Evolutionary conservation across 257 asterid species (phyloP).

Genomic region (Gentiana macrophylla): DNA sequence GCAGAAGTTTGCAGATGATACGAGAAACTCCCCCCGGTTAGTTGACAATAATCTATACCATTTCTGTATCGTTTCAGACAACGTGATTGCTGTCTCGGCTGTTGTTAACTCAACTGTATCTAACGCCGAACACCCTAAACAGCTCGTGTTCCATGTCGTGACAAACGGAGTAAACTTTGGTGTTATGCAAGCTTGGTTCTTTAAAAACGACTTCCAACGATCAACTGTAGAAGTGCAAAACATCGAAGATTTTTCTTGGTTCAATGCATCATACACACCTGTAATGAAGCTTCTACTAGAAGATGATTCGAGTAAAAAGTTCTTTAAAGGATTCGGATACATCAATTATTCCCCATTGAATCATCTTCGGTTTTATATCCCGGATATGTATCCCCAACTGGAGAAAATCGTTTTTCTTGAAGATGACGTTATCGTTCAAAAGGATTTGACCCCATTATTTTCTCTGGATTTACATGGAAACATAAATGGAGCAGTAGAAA

Average conservation of each 20-base stretch:
- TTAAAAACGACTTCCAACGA: slow-evolving; percentile 55
- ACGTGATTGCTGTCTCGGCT: slow-evolving; percentile 63
- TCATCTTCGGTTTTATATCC: slow-evolving; percentile 79
- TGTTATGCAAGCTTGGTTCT: slow-evolving; percentile 84
- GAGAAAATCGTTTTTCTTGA: slow-evolving; percentile 83
- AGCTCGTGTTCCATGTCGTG: slow-evolving; percentile 79
- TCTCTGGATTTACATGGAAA: slow-evolving; percentile 78
- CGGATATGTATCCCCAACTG: slow-evolving; percentile 70
- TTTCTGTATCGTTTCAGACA: slow-evolving; percentile 83
- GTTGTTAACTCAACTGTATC: slow-evolving; percentile 73
- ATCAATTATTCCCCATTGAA: slow-evolving; percentile 31
- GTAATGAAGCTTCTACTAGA: slow-evolving; percentile 39
- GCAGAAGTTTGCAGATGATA: slow-evolving; percentile 47
- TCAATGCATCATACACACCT: slow-evolving; percentile 64
- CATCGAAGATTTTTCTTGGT: slow-evolving; percentile 61
- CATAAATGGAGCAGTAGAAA: slow-evolving; percentile 90
- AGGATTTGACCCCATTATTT: slow-evolving; percentile 74
- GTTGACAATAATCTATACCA: slow-evolving; percentile 75
- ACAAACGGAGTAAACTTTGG: slow-evolving; percentile 60
- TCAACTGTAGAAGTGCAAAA: slow-evolving; percentile 67
- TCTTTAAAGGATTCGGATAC: slow-evolving; percentile 32
- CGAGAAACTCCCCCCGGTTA: slow-evolving; percentile 59
- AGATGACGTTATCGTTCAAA: slow-evolving; percentile 76
- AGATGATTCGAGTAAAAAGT: slow-evolving; percentile 23
- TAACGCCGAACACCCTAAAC: slow-evolving; percentile 72